phyloP scores from a whole-genome alignment of 768 basidiomycete genomes.

The Pulveroboletus sp. region DNA sequence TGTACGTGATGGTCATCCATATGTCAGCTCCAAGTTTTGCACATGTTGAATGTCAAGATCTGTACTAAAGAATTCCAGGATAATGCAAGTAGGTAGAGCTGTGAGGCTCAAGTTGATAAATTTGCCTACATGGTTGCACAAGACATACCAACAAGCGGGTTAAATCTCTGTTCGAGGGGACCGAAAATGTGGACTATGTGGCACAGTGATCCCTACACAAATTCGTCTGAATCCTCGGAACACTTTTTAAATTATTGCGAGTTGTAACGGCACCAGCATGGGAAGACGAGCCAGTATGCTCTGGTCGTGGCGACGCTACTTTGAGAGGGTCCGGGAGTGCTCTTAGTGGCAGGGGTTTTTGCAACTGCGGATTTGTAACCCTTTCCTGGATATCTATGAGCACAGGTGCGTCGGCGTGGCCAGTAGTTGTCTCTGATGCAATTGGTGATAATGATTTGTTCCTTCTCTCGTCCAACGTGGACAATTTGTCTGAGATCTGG shows the following conservation, averaged over 20 bases:
- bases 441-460: background rate
- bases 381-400: slow-evolving; percentile 13
- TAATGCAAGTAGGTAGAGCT: too few relatives aligned
- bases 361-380: background rate
- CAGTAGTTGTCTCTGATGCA: background rate
- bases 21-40: too few relatives aligned
- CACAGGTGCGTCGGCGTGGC: background rate
- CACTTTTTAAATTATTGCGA: background rate
- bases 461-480: slow-evolving; percentile 8
- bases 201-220: background rate
- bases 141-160: background rate
- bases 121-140: background rate
- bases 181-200: background rate
- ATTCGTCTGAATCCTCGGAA: background rate
- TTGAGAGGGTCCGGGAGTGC: slow-evolving; percentile 10
- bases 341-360: slow-evolving; percentile 5
- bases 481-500: slow-evolving; percentile 5
- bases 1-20: too few relatives aligned
- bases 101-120: background rate
- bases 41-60: too few relatives aligned
- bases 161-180: too few relatives aligned
- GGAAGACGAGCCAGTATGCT: background rate
- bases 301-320: background rate
- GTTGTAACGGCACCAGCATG: background rate
- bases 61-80: too few relatives aligned